Evolutionary conservation across 2,329 filamentous ascomycete species (phyloP), one percentile per base, ranked within the genome.

Genomic region (Rhinocladiella similis): DNA sequence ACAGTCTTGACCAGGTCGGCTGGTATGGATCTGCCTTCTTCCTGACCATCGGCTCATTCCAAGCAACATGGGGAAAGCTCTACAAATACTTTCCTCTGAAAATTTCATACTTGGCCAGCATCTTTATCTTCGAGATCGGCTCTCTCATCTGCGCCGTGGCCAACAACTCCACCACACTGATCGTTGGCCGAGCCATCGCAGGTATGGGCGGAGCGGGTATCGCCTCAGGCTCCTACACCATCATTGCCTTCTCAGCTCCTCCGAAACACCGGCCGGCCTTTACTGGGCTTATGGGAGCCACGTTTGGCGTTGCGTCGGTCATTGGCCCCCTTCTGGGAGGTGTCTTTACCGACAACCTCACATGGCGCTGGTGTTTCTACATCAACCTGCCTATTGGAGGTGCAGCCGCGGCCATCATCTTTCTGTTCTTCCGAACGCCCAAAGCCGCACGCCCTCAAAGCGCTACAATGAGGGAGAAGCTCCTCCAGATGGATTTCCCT

Each of bases 261-360:
- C 70, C 80, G 10, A 65, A 66, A 25, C 71, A 75, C 55, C 73
- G 80, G 29, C 78, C 80, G 2, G 72, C 73, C 0, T 81, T 80
- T 61, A 78, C 75, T 9, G 69, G 67, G 14, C 9, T 68, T 38
- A 56, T 69, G 27, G 67, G 67, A 10, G 63, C 63, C 14, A 54
- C 62, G 1, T 70, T 66, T 49, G 68, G 67, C 22, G 48, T 67
- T 14, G 67, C 68, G 14, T 64, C 62, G 33, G 66, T 70, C 19
- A 58, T 67, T 4, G 69, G 69, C 5, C 67, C 67, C 6, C 52
- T 69, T 3, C 47, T 69, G 12, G 68, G 69, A 4, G 69, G 69
- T 29, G 63, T 61, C n/a, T 69, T 71, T 35, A 70, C 68, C 4
- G 64, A 66, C 25, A 62, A 68, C 12, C 50, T 69, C 9, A 63